Percentiles rank a stretch among this genome's conserved stretches.
Conservation (phyloP, 2,329 filamentous ascomycete species). For the Lachnellula hyalina region DNA sequence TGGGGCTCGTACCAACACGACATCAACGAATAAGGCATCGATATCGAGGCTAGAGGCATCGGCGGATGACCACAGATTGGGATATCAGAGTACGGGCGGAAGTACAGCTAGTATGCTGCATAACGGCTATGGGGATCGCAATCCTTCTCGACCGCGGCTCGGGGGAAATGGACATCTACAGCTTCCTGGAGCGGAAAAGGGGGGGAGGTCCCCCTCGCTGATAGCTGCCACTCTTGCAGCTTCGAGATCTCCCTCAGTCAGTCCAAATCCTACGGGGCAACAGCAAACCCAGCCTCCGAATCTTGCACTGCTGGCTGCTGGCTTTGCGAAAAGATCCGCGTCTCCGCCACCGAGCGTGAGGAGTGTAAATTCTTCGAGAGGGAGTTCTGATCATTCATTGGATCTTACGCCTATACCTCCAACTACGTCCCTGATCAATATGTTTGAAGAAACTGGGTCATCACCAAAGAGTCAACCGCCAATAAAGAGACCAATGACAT, state of each 20-base stretch:
- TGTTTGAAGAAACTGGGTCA: slow-evolving; percentile 55
- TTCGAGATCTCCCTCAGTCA: slow-evolving; percentile 53
- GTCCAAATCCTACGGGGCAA: slow-evolving; percentile 36
- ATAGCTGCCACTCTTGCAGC: slow-evolving; percentile 59
- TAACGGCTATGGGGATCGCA: slow-evolving; percentile 11
- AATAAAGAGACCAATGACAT: slow-evolving; percentile 8
- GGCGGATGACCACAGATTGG: slow-evolving; percentile 4
- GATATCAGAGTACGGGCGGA: slow-evolving; percentile 17
- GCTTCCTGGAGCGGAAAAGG: slow-evolving; percentile 14
- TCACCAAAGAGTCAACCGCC: slow-evolving; percentile 8
- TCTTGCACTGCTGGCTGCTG: neutral
- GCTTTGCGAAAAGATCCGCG: slow-evolving; percentile 6
- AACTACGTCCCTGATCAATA: slow-evolving; percentile 58
- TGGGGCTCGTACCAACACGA: slow-evolving; percentile 16
- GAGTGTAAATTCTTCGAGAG: slow-evolving; percentile 18
- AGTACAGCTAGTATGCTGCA: slow-evolving; percentile 15
- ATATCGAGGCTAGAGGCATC: slow-evolving; percentile 1
- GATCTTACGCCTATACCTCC: slow-evolving; percentile 57
- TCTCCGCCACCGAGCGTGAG: slow-evolving; percentile 20
- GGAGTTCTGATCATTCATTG: slow-evolving; percentile 32
- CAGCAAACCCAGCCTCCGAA: slow-evolving; percentile 7
- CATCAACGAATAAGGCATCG: slow-evolving; percentile 7
- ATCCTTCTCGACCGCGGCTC: slow-evolving; percentile 10
- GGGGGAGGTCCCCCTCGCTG: slow-evolving; percentile 49
- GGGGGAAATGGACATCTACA: slow-evolving; percentile 16